Evolutionary conservation across 2,329 filamentous ascomycete species (phyloP), one percentile per base, ranked within the genome.

Genomic region (Zalaria obscura): DNA sequence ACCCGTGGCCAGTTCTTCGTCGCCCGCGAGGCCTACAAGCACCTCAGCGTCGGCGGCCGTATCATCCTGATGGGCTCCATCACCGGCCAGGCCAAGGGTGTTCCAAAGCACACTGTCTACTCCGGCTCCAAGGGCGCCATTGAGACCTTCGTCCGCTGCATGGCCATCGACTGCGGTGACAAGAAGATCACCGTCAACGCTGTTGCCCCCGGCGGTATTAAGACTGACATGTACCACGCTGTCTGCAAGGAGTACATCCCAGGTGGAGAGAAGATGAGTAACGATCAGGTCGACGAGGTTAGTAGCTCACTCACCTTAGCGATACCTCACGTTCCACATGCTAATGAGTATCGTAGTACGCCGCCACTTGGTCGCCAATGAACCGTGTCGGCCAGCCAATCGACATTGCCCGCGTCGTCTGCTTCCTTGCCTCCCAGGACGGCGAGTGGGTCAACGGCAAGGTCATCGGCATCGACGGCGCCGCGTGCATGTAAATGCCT

Each of bases 331-430:
- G 25, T 18, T 10, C n/a, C 10, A 3, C 5, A 3, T 10, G 25
- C 10, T 32, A 25, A 11, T 27, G 4, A 8, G n/a, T 40, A 27
- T 35, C 33, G 39, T 41, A 75, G 70, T 78, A 72, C 55, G 76
- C 76, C 36, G 67, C 69, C 46, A 75, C 70, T 45, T 79, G 76
- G 75, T 78, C 74, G 11, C 76, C 77, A 32, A 66, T 77, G 50
- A 69, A 71, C 63, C 73, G 77, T 54, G 76, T 80, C 45, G 77
- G 77, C 49, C 74, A 80, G 48, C 77, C 77, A 43, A 73, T 78
- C 54, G 78, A 81, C 55, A 75, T 82, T 56, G 78, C 77, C 47
- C 72, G 76, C 46, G 75, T 78, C 11, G 76, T 78, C 43, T 75
- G 71, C 63, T 65, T 74, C 68, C 51, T 78, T 59, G 56, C 75